These are phyloP conservation scores for Ceriops tagal DNA, from an alignment of 345 rosid species.

Conservation along the genomic window DNA sequence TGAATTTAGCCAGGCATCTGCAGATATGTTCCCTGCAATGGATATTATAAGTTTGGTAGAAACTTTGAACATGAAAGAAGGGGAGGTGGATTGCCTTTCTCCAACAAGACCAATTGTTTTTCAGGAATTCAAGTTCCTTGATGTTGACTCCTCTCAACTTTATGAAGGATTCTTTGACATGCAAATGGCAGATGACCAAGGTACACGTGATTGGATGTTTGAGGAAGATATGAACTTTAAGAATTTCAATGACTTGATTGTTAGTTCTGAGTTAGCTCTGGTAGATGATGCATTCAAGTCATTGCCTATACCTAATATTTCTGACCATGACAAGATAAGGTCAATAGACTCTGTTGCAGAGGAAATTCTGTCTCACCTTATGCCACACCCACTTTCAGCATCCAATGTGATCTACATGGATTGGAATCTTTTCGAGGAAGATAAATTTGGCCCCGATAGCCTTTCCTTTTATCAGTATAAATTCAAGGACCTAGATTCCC, in stretches of 20 bases:
- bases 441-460: slow-evolving; percentile 34
- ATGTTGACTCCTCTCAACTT: slow-evolving; percentile 41
- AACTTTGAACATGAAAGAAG: slow-evolving; percentile 20
- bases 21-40: slow-evolving; percentile 30
- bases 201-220: slow-evolving; percentile 43
- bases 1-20: slow-evolving; percentile 35
- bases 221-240: slow-evolving; percentile 59
- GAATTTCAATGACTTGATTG: slow-evolving; percentile 61
- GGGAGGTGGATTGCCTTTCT: slow-evolving; percentile 25
- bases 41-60: slow-evolving; percentile 50
- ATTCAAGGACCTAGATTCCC: slow-evolving; percentile 38
- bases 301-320: slow-evolving; percentile 62
- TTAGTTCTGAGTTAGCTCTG: slow-evolving; percentile 62
- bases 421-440: slow-evolving; percentile 71
- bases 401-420: slow-evolving; percentile 84
- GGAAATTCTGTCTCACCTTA: slow-evolving; percentile 40
- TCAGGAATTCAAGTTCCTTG: slow-evolving; percentile 55
- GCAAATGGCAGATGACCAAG: slow-evolving; percentile 37
- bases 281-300: slow-evolving; percentile 73
- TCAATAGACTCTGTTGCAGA: slow-evolving; percentile 42
- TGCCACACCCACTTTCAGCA: slow-evolving; percentile 49
- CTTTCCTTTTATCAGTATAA: slow-evolving; percentile 30
- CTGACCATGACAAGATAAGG: slow-evolving; percentile 37
- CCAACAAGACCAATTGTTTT: slow-evolving; percentile 30
- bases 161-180: slow-evolving; percentile 39